Percentiles rank a stretch among this genome's conserved stretches.
Evolutionary conservation across 75 land plant species (phyloP).

Genomic region (Cryptomeria japonica): DNA sequence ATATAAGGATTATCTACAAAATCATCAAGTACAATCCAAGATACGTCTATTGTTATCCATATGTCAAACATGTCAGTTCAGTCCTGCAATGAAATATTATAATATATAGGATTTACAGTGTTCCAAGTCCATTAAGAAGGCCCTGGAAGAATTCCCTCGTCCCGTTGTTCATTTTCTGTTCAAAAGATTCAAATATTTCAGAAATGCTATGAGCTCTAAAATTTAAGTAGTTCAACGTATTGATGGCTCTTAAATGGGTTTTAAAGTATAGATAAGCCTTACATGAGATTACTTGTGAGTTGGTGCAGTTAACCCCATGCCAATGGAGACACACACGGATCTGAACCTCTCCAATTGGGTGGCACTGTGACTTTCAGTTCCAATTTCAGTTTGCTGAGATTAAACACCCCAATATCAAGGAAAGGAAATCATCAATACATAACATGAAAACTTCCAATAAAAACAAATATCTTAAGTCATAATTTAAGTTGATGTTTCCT

Average conservation of each 20-base stretch:
- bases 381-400: neutral
- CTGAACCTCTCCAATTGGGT: neutral
- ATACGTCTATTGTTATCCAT: neutral
- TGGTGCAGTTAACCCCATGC: neutral
- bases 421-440: too few species aligned
- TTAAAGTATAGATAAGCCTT: neutral
- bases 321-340: neutral
- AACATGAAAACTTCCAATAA: too few species aligned
- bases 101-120: neutral
- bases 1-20: too few species aligned
- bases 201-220: too few species aligned
- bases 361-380: neutral
- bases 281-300: neutral
- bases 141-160: neutral
- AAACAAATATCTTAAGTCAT: too few species aligned
- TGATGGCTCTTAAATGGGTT: too few species aligned
- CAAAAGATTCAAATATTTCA: neutral
- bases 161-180: neutral
- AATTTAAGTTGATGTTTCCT: too few species aligned
- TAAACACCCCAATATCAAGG: neutral
- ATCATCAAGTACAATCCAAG: too few species aligned
- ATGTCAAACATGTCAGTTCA: too few species aligned
- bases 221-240: neutral
- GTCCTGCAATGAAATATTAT: neutral
- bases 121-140: neutral